Conservation (phyloP, 306 rosid species). For the Vigna mungo region DNA sequence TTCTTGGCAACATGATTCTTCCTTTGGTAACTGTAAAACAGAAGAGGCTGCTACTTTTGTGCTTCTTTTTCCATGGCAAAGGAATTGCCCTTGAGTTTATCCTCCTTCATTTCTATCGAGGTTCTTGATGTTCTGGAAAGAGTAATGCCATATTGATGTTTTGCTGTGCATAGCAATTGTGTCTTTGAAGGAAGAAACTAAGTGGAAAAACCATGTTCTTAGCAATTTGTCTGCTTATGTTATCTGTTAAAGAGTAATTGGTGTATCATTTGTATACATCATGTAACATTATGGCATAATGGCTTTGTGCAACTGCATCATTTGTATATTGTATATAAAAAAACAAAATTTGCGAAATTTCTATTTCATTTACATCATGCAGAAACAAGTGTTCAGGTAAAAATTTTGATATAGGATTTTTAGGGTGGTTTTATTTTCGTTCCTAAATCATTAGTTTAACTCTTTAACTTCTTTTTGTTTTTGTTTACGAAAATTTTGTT, state of each 20-base stretch:
- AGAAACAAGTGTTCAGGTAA: not conserved
- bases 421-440: not conserved
- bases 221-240: not conserved
- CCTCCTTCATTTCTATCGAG: slow-evolving; percentile 9
- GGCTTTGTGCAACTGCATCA: slow-evolving; percentile 10
- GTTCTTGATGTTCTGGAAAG: not conserved
- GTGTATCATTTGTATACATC: slow-evolving; percentile 2
- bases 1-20: slow-evolving; percentile 34
- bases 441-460: not conserved
- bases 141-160: slow-evolving; percentile 28
- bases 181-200: slow-evolving; percentile 13
- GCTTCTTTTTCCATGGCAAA: slow-evolving; percentile 2
- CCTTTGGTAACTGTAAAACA: slow-evolving; percentile 25
- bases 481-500: not conserved
- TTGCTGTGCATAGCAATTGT: slow-evolving; percentile 29
- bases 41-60: slow-evolving; percentile 29
- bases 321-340: slow-evolving; percentile 42
- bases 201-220: slow-evolving; percentile 24
- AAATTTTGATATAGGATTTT: not conserved
- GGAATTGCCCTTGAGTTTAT: not conserved
- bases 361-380: not conserved
- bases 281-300: not conserved
- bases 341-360: slow-evolving; percentile 14
- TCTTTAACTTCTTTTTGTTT: not conserved
- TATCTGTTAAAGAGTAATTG: not conserved